Evolutionary conservation across 257 asterid species (phyloP).

Genomic region (Lycium barbarum): DNA sequence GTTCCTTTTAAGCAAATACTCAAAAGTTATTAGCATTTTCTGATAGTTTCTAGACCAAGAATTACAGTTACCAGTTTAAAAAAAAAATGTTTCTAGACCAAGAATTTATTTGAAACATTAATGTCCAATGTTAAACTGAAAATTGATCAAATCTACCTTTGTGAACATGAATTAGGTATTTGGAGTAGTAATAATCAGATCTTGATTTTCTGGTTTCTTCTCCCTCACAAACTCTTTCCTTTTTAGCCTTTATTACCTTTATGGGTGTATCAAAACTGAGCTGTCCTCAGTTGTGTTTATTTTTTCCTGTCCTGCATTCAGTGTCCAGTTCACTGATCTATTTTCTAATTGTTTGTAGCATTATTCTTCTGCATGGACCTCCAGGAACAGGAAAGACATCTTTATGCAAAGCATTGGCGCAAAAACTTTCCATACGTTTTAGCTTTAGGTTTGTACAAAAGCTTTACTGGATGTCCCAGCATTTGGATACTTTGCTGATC

Average conservation of each 20-base stretch:
- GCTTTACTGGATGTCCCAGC: conserved; percentile 13
- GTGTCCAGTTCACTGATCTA: conserved; percentile 32
- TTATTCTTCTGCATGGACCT: conserved; percentile 97
- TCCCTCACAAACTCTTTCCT: background rate
- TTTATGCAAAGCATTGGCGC: conserved; percentile 97
- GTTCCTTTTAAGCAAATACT: background rate
- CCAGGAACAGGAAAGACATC: conserved; percentile 99
- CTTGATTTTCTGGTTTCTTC: background rate
- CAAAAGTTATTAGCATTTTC: background rate
- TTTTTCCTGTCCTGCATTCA: conserved; percentile 23
- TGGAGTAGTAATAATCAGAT: background rate
- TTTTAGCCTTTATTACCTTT: background rate
- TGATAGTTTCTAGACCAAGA: background rate
- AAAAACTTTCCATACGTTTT: conserved; percentile 88
- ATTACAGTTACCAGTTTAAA: no score
- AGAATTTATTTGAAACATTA: background rate
- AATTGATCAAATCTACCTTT: conserved; percentile 14
- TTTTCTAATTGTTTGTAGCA: conserved; percentile 60
- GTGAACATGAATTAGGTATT: background rate
- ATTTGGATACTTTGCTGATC: conserved; percentile 18
- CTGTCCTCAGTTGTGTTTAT: background rate
- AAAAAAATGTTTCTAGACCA: background rate
- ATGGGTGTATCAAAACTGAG: background rate
- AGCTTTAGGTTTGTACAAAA: conserved; percentile 65
- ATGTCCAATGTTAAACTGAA: background rate